Base-by-base conservation (phyloP, 2,329 filamentous ascomycete genomes). In the Lachnellula willkommii region DNA sequence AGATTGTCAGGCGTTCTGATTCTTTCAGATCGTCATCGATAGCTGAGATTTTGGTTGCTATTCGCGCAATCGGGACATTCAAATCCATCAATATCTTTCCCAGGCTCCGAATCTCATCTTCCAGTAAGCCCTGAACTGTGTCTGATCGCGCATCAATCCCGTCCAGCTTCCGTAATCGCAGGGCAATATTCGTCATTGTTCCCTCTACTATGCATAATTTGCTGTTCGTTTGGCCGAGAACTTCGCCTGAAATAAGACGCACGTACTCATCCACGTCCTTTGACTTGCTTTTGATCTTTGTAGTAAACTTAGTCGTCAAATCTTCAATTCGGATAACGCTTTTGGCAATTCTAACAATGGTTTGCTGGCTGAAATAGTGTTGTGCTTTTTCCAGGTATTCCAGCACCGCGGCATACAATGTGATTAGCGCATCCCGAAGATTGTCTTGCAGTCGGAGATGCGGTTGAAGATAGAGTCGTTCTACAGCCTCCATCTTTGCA, bases 251-350 rank as follows among this genome's bases (percentile, higher is more conserved):
- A 11, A 50, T 28, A n/a, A 48, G 22, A 6, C 32, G 24, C 6
- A 55, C 11, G n/a, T 28, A 46, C 15, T 32, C 36, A 11, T 50
- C 47, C 17, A 50, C 53, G 5, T 35, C 32, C 9, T 39, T 28
- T 32, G 20, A 8, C 40, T 39, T 35, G 11, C 47, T 26, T 35
- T 49, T 49, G 22, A 62, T 53, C 12, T 52, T 50, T 8, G 50
- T 45, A 51, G 46, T 43, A 35, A 11, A 47, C 15, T 40, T 52
- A 32, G 54, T 52, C 11, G 17, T 40, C 1, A n/a, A 12, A n/a
- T 49, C 36, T 50, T 53, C 45, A 2, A 52, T 14, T 12, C 54
- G 5, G 11, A 57, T 36, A 46, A 54, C 61, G 26, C 51, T 54
- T 20, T 26, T 57, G n/a, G 8, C 12, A 22, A 57, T 52, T 24